Percentiles rank a stretch among this genome's conserved stretches.
These are phyloP conservation scores for Fraxinus baroniana DNA, from an alignment of 305 asterid genomes.

Conservation along the genomic window DNA sequence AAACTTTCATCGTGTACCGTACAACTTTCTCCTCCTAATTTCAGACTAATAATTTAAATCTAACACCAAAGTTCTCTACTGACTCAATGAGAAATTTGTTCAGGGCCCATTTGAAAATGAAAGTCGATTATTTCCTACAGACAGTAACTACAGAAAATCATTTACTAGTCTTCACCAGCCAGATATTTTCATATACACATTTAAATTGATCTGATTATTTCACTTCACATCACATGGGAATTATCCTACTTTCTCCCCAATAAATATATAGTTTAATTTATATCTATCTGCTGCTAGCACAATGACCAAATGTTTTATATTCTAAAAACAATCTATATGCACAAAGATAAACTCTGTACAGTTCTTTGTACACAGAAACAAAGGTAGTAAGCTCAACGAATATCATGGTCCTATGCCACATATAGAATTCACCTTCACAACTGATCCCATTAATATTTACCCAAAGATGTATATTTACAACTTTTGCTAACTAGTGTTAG, in stretches of 20 bases:
- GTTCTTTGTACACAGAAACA: slow-evolving; percentile 8
- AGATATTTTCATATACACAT: not conserved
- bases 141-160: not conserved
- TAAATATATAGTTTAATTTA: too few species aligned
- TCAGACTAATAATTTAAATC: not conserved
- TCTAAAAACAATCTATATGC: not conserved
- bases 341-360: slow-evolving; percentile 1
- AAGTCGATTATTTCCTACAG: not conserved
- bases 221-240: not conserved
- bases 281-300: not conserved
- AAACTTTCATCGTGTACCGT: not conserved
- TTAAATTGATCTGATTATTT: not conserved
- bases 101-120: not conserved
- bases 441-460: slow-evolving; percentile 11
- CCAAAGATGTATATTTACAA: slow-evolving; percentile 11
- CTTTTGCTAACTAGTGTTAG: slow-evolving; percentile 18
- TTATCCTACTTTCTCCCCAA: not conserved
- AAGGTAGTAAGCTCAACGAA: not conserved
- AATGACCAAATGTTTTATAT: not conserved
- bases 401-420: slow-evolving; percentile 1
- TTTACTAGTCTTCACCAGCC: not conserved
- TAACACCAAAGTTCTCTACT: not conserved
- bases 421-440: slow-evolving; percentile 25
- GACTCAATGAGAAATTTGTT: not conserved
- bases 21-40: not conserved